phyloP scores from a whole-genome alignment of 2,329 filamentous ascomycete genomes.

The Shiraia sp. region DNA sequence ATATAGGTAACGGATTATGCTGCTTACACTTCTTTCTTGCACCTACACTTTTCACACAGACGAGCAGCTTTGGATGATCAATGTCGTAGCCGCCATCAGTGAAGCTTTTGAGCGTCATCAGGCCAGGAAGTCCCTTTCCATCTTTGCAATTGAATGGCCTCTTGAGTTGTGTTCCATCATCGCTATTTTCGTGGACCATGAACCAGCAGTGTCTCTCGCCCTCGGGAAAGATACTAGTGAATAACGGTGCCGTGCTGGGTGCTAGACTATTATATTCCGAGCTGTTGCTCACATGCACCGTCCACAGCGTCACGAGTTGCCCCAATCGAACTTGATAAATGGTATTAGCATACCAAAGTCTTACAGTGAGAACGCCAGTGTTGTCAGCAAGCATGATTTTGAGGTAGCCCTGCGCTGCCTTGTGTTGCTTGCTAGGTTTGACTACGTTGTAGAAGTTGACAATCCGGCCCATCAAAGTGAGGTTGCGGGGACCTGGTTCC shows the following conservation, averaged over 20 bases:
- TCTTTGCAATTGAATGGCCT: constrained; percentile 51
- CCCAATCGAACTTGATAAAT: constrained; percentile 55
- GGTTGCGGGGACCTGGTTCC: constrained; percentile 53
- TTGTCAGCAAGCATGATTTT: constrained; percentile 62
- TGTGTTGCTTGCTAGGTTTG: constrained; percentile 49
- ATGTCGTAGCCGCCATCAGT: constrained; percentile 59
- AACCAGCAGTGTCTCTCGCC: constrained; percentile 59
- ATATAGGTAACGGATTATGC: not conserved
- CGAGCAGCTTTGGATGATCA: constrained; percentile 55
- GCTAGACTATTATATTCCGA: constrained; percentile 47
- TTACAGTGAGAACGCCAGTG: constrained; percentile 58
- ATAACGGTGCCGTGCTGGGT: constrained; percentile 52
- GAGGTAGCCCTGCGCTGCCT: constrained; percentile 55
- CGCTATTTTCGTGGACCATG: constrained; percentile 56
- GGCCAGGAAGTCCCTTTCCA: constrained; percentile 45
- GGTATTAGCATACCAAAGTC: constrained; percentile 54
- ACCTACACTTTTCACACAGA: constrained; percentile 63
- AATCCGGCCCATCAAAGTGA: constrained; percentile 59
- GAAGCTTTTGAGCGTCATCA: constrained; percentile 63
- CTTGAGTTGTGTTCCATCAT: constrained; percentile 50
- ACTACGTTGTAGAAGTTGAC: constrained; percentile 57
- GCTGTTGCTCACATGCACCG: constrained; percentile 57
- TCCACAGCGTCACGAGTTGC: constrained; percentile 60
- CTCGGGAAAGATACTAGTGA: constrained; percentile 62
- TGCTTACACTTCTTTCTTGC: constrained; percentile 52